Evolutionary conservation across 164 flowering plant species (phyloP).

Genomic region (Magnolia officinalis): DNA sequence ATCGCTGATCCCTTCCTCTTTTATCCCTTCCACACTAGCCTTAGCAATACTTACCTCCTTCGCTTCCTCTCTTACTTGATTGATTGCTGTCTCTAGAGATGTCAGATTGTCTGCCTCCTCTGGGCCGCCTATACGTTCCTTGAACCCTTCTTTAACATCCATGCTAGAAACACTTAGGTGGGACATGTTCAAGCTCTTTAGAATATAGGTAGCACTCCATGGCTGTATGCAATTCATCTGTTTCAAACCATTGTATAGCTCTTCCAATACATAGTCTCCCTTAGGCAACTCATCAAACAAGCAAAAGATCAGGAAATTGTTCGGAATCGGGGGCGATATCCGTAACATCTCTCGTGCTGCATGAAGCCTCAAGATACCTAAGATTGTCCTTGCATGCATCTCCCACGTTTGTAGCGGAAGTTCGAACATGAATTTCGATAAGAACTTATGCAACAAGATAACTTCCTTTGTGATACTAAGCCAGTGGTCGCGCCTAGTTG

Average conservation of each 20-base stretch:
- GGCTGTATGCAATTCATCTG: slow-evolving; percentile 38
- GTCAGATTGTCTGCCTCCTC: slow-evolving; percentile 25
- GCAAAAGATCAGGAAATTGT: slow-evolving; percentile 70
- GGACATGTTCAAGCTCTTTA: slow-evolving; percentile 48
- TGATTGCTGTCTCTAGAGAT: slow-evolving; percentile 50
- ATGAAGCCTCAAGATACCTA: slow-evolving; percentile 75
- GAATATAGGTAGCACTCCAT: slow-evolving; percentile 64
- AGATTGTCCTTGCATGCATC: slow-evolving; percentile 72
- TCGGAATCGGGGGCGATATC: slow-evolving; percentile 71
- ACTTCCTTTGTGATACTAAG: slow-evolving; percentile 69
- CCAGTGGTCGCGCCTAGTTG: slow-evolving; percentile 94
- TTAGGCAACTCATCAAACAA: slow-evolving; percentile 79
- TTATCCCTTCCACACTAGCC: slow-evolving; percentile 55
- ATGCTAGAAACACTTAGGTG: slow-evolving; percentile 11
- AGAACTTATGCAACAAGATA: slow-evolving; percentile 58
- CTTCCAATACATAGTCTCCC: slow-evolving; percentile 82
- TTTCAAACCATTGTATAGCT: slow-evolving; percentile 59
- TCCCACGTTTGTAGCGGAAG: slow-evolving; percentile 62
- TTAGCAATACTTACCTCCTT: slow-evolving; percentile 54
- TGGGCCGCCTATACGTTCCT: slow-evolving; percentile 16
- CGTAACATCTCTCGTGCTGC: slow-evolving; percentile 90
- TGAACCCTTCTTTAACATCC: slow-evolving; percentile 29
- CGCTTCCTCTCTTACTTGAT: slow-evolving; percentile 68
- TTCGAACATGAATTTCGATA: slow-evolving; percentile 42
- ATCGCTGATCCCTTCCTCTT: slow-evolving; percentile 76